These are phyloP conservation scores for Diutina sp. DNA, from an alignment of 1,139 yeast genomes.

Conservation along the genomic window DNA sequence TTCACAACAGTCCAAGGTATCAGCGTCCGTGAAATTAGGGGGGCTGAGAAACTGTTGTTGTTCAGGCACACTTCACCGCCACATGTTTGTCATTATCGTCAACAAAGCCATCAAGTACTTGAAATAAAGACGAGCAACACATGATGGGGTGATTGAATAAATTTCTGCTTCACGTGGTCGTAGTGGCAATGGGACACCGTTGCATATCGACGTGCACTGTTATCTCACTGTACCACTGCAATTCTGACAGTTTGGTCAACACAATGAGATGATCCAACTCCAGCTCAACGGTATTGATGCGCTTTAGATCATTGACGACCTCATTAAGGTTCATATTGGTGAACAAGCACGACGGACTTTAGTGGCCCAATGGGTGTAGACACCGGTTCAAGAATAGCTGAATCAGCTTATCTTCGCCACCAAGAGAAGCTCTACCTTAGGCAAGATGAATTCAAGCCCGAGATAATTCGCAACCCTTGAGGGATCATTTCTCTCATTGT, in stretches of 20 bases:
- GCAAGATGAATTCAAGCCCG: slow-evolving; percentile 48
- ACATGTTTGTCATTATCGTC: slow-evolving; percentile 23
- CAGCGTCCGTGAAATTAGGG: slow-evolving; percentile 47
- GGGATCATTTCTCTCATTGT: slow-evolving; percentile 71
- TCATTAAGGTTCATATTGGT: slow-evolving; percentile 67
- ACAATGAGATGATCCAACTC: slow-evolving; percentile 49
- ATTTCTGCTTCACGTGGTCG: slow-evolving; percentile 50
- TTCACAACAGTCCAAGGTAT: no score
- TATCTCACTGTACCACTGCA: no score
- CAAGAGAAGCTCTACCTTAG: slow-evolving; percentile 39
- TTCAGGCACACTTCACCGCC: slow-evolving; percentile 8
- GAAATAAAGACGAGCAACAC: slow-evolving; percentile 53
- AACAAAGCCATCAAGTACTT: slow-evolving; percentile 65
- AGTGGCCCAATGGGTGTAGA: slow-evolving; percentile 11
- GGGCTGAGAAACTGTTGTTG: slow-evolving; percentile 16
- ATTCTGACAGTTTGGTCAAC: no score
- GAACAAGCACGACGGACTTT: slow-evolving; percentile 35
- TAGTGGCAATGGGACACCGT: slow-evolving; percentile 80
- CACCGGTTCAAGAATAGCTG: slow-evolving; percentile 46
- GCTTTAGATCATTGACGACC: slow-evolving; percentile 43
- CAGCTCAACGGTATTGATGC: slow-evolving; percentile 38
- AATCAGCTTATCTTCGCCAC: slow-evolving; percentile 58
- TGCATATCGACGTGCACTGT: no score
- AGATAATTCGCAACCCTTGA: slow-evolving; percentile 55
- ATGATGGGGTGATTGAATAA: slow-evolving; percentile 37